Conservation (phyloP, 306 rosid genomes). For the Lagenaria siceraria region DNA sequence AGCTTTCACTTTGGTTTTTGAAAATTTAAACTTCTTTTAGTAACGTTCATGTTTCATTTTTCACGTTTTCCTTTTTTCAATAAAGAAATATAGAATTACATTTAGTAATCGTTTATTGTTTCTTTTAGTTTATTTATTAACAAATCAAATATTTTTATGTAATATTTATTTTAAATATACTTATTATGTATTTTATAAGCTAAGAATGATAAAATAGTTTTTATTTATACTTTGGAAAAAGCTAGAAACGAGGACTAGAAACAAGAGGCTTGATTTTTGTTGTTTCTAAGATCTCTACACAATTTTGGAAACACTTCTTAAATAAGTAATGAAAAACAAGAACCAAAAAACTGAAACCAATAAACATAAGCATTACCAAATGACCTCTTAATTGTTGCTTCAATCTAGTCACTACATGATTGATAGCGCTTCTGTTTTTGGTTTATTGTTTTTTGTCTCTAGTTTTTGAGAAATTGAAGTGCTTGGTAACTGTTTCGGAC, state of each 20-base stretch:
- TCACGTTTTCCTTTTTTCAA: neutral
- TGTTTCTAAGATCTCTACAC: no score
- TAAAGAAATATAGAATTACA: neutral
- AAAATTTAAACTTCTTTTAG: neutral
- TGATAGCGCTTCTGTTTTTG: neutral
- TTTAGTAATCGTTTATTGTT: neutral
- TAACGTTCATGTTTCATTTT: neutral
- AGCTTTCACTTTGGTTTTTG: neutral
- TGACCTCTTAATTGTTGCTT: neutral
- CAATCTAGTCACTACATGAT: neutral
- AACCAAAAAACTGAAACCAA: no score
- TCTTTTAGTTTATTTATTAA: neutral
- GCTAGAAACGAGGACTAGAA: no score
- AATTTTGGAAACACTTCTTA: neutral
- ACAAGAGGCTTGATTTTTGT: no score
- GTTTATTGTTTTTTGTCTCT: no score
- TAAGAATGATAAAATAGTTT: neutral
- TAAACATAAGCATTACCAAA: neutral
- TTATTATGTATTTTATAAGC: neutral
- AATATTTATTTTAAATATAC: no score
- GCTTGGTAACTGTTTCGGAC: no score
- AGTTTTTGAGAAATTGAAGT: no score
- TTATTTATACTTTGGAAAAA: no score
- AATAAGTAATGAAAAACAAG: neutral
- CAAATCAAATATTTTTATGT: neutral